Conservation (phyloP, 768 basidiomycete genomes). For the Wakefieldia striispora region DNA sequence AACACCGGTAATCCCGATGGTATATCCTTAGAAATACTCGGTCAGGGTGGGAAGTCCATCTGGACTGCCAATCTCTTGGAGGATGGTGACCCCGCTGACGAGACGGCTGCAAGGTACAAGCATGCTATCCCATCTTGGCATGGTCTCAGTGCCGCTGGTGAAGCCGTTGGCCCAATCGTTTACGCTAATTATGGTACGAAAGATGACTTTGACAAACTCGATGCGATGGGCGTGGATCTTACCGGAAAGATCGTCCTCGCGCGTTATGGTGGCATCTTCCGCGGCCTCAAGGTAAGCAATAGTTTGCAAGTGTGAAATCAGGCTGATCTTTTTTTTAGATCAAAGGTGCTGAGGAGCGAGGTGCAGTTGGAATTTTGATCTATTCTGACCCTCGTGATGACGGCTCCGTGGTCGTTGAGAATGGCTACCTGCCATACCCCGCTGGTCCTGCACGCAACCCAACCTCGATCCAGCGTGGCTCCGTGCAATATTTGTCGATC, state of each 20-base stretch:
- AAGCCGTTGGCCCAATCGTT: conserved; percentile 64
- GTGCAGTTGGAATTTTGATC: conserved; percentile 75
- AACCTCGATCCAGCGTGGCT: conserved; percentile 80
- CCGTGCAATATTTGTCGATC: conserved; percentile 63
- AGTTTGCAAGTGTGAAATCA: conserved; percentile 5
- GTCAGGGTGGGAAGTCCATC: conserved; percentile 46
- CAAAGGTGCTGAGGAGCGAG: conserved; percentile 79
- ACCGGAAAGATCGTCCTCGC: conserved; percentile 75
- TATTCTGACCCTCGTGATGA: conserved; percentile 88
- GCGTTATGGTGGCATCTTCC: conserved; percentile 74
- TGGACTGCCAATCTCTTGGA: conserved; percentile 77
- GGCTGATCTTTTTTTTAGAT: conserved; percentile 43
- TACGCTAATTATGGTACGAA: conserved; percentile 82
- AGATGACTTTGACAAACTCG: conserved; percentile 65
- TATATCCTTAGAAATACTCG: conserved; percentile 64
- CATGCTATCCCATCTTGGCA: conserved; percentile 81
- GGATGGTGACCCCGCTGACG: conserved; percentile 68
- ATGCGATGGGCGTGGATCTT: conserved; percentile 63
- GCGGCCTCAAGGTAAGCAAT: conserved; percentile 73
- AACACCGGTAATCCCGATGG: conserved; percentile 65
- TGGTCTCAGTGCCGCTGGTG: conserved; percentile 75
- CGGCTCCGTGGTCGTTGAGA: conserved; percentile 69
- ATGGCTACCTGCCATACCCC: conserved; percentile 73
- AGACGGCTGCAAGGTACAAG: conserved; percentile 64
- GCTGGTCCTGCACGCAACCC: conserved; percentile 85